Evolutionary conservation across 2,329 filamentous ascomycete species (phyloP), one percentile per base, ranked within the genome.

Genomic region (Endoconidiophora laricicola): DNA sequence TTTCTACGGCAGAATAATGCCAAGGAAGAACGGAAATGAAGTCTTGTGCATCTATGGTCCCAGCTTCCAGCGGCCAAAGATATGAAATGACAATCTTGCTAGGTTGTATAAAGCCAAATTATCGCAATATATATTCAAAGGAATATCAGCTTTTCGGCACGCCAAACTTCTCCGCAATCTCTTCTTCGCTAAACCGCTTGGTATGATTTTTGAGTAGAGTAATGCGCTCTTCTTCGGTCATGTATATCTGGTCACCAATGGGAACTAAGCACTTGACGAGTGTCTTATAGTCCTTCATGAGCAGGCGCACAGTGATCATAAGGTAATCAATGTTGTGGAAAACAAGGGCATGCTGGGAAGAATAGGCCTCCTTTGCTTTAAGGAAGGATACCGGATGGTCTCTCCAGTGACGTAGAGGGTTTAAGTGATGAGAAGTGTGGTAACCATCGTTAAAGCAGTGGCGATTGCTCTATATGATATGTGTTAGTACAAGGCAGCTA

Each of bases 381-480:
- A 88, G 66, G 63, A 90, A 86, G 5, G 82, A 75, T 10, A 78
- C 69, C 0, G 84, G 84, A 57, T 88, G 84, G 18, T 88, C 81
- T 52, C 84, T 78, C 84, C 84, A 90, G 66, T 88, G 85, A 1
- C 84, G 76, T 24, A 76, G 71, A 0, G 82, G 83, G 63, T 87
- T 86, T 47, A 87, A 73, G 58, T 87, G 83, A 60, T 87, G 84
- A 16, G 81, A 85, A 5, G 82, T 87, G 63, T 87, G 83, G 62
- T 86, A 87, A 55, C 83, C 83, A 58, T 87, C 83, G 57, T 88
- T 87, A 71, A 81, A 87, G 66, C 81, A 88, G 63, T 81, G 81
- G 36, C 84, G 80, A 62, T 88, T 88, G 63, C 79, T 84, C 82
- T 86, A 57, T 14, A 29, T 20, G 22, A 6, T 6, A 10, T 44